Evolutionary conservation across 805 yeast species (phyloP).

Genomic region (Wickerhamiella cacticola): DNA sequence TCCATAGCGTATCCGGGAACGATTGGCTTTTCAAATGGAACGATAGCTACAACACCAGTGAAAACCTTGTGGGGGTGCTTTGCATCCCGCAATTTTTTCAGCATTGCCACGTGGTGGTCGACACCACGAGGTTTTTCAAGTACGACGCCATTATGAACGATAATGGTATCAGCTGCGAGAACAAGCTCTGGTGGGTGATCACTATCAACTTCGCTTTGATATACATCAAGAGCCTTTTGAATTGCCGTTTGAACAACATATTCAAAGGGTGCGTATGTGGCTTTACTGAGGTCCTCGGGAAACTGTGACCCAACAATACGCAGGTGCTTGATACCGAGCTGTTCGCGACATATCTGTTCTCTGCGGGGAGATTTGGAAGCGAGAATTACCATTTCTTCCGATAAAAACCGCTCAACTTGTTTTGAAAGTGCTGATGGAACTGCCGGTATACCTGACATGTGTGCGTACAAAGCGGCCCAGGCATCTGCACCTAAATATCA

Average conservation of each 20-base stretch:
- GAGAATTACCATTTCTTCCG: slow-evolving; percentile 36
- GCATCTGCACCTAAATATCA: background rate
- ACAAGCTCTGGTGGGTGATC: slow-evolving; percentile 28
- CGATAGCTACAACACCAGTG: slow-evolving; percentile 43
- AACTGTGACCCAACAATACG: slow-evolving; percentile 52
- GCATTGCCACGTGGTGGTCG: slow-evolving; percentile 39
- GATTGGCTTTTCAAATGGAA: slow-evolving; percentile 33
- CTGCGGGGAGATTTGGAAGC: slow-evolving; percentile 85
- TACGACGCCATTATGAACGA: slow-evolving; percentile 47
- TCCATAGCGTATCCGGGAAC: slow-evolving; percentile 33
- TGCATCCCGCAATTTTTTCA: slow-evolving; percentile 38
- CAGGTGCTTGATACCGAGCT: slow-evolving; percentile 29
- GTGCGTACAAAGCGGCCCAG: background rate
- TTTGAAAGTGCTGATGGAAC: background rate
- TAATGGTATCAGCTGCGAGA: slow-evolving; percentile 66
- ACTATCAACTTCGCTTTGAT: slow-evolving; percentile 29
- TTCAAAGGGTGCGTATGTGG: slow-evolving; percentile 35
- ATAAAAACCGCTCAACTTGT: background rate
- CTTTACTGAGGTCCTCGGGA: slow-evolving; percentile 62
- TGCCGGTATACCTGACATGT: background rate
- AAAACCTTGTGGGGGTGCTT: slow-evolving; percentile 37
- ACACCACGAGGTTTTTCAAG: slow-evolving; percentile 69
- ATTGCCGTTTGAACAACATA: slow-evolving; percentile 64
- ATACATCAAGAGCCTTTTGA: slow-evolving; percentile 54
- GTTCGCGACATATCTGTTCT: slow-evolving; percentile 49